Evolutionary conservation across 345 rosid genomes (phyloP).

Genomic region (Melaleuca alternifolia): DNA sequence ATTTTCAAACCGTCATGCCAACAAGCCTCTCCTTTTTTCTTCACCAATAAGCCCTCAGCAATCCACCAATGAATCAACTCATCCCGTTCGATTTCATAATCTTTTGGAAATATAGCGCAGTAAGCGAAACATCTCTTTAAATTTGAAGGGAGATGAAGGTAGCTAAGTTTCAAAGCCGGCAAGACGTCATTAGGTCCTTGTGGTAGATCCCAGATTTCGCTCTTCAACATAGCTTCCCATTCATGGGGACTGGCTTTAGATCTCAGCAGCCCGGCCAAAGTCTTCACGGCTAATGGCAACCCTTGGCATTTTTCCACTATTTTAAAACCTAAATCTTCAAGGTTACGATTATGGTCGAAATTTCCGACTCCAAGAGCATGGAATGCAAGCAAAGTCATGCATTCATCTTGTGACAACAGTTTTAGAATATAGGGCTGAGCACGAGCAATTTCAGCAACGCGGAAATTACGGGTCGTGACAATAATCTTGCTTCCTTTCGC

Average conservation of each 20-base stretch:
- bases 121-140: slow-evolving; percentile 12
- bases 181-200: not conserved
- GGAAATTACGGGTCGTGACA: slow-evolving; percentile 27
- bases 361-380: slow-evolving; percentile 2
- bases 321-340: slow-evolving; percentile 7
- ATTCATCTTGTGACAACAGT: slow-evolving; percentile 17
- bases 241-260: not conserved
- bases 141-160: slow-evolving; percentile 9
- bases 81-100: not conserved
- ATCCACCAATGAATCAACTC: slow-evolving; percentile 4
- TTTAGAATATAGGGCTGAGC: slow-evolving; percentile 6
- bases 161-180: slow-evolving; percentile 6
- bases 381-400: slow-evolving; percentile 9
- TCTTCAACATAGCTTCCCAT: slow-evolving; percentile 6
- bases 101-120: slow-evolving; percentile 9
- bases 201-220: slow-evolving; percentile 4
- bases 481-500: slow-evolving; percentile 17
- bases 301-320: slow-evolving; percentile 13
- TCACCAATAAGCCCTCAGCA: slow-evolving; percentile 9
- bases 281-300: slow-evolving; percentile 7
- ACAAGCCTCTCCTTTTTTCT: too few relatives aligned
- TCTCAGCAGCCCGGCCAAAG: not conserved
- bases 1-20: too few relatives aligned
- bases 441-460: slow-evolving; percentile 13
- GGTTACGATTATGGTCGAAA: slow-evolving; percentile 2